Evolutionary conservation across 129 eudicot species (phyloP).

Genomic region (Tanacetum coccineum): DNA sequence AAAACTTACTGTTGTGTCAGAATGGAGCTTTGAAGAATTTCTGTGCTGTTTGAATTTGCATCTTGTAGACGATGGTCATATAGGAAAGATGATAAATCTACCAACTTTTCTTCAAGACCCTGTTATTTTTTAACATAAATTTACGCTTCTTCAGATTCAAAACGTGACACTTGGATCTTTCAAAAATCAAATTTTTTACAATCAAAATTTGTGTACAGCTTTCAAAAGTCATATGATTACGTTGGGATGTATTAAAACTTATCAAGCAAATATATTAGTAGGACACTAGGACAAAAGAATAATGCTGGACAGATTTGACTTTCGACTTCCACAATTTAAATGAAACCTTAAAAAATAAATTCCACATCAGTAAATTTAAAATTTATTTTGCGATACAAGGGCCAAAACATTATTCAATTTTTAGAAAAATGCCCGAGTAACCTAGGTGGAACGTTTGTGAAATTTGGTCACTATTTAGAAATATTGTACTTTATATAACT

Average conservation of each 20-base stretch:
- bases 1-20: slow-evolving; percentile 82
- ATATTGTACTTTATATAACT: neutral
- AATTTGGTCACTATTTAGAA: slow-evolving; percentile 1
- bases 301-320: too few species aligned
- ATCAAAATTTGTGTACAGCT: too few species aligned
- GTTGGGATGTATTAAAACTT: too few species aligned
- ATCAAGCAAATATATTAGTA: too few species aligned
- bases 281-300: neutral
- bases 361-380: too few species aligned
- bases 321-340: too few species aligned
- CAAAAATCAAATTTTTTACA: neutral
- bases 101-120: slow-evolving; percentile 96
- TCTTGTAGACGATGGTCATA: slow-evolving; percentile 89
- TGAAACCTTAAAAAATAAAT: too few species aligned
- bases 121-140: slow-evolving; percentile 28
- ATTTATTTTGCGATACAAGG: too few species aligned
- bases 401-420: too few species aligned
- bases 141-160: slow-evolving; percentile 4
- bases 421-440: too few species aligned
- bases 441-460: too few species aligned
- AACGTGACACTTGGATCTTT: neutral
- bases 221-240: too few species aligned
- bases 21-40: slow-evolving; percentile 82
- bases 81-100: slow-evolving; percentile 76
- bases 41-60: slow-evolving; percentile 79